Percentiles rank a stretch among this genome's conserved stretches.
phyloP scores from a whole-genome alignment of 805 yeast genomes.

The Ogataea glucozyma region DNA sequence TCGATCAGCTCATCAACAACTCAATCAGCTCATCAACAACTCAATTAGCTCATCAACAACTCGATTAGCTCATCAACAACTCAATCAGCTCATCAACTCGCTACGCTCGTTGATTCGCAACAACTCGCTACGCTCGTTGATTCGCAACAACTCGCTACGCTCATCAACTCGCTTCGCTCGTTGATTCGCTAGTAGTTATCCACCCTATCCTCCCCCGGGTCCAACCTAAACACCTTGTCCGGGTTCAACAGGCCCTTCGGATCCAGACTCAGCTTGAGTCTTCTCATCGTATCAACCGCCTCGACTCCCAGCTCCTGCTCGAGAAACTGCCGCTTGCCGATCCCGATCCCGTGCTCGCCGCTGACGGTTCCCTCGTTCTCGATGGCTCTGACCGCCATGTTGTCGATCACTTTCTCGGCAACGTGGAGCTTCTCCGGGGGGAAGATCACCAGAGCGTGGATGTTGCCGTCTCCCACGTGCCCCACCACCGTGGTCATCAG shows the following conservation, averaged over 20 bases:
- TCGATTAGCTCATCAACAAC: too few species aligned
- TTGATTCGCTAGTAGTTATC: conserved; percentile 7
- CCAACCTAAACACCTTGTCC: conserved; percentile 72
- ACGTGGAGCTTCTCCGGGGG: conserved; percentile 47
- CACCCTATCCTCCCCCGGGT: conserved; percentile 41
- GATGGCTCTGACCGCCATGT: conserved; percentile 66
- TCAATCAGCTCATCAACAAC: too few species aligned
- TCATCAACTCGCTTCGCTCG: too few species aligned
- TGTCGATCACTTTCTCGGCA: conserved; percentile 52
- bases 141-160: too few species aligned
- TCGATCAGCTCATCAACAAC: too few species aligned
- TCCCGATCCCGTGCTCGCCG: conserved; percentile 85
- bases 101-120: too few species aligned
- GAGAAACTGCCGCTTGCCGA: conserved; percentile 68
- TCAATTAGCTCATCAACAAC: too few species aligned
- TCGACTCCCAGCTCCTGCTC: conserved; percentile 63
- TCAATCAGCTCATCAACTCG: background rate
- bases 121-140: too few species aligned
- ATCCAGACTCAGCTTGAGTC: conserved; percentile 66
- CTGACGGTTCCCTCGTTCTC: conserved; percentile 77
- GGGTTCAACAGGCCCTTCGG: conserved; percentile 74
- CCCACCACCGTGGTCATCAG: conserved; percentile 62
- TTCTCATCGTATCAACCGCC: conserved; percentile 70
- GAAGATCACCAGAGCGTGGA: conserved; percentile 66
- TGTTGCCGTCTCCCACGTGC: conserved; percentile 82